These are phyloP conservation scores for Pseudogymnoascus sp. DNA, from an alignment of 2,329 filamentous ascomycete species.

Conservation along the genomic window DNA sequence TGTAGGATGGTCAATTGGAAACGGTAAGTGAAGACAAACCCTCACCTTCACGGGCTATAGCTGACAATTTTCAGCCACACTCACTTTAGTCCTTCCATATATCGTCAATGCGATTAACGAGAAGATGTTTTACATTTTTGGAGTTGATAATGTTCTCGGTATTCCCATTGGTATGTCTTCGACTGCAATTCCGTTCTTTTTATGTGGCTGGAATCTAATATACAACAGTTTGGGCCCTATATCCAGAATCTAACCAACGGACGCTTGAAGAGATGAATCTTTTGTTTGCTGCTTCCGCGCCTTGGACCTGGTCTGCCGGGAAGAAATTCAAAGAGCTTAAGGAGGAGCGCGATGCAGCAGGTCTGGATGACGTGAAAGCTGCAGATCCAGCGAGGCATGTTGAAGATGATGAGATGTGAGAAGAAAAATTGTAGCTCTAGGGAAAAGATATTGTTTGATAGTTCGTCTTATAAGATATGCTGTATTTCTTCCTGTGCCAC, in stretches of 20 bases:
- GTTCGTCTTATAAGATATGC: not conserved
- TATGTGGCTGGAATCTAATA: not conserved
- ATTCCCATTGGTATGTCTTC: slow-evolving; percentile 43
- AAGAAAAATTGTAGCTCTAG: not conserved
- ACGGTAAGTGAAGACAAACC: slow-evolving; percentile 35
- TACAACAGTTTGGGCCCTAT: slow-evolving; percentile 48
- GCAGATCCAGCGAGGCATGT: not conserved
- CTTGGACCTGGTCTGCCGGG: slow-evolving; percentile 65
- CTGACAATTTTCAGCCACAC: not conserved
- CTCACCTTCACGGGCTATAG: not conserved
- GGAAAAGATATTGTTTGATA: not conserved
- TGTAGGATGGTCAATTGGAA: slow-evolving; percentile 67
- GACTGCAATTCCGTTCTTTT: not conserved
- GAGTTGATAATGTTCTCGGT: slow-evolving; percentile 53
- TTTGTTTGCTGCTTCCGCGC: slow-evolving; percentile 56
- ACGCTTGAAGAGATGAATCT: slow-evolving; percentile 70
- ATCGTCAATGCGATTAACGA: slow-evolving; percentile 49
- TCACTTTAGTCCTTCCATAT: not conserved
- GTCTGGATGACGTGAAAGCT: not conserved
- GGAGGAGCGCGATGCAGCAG: slow-evolving; percentile 33
- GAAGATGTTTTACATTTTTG: slow-evolving; percentile 68
- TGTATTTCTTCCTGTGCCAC: not conserved
- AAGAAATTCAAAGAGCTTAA: slow-evolving; percentile 53
- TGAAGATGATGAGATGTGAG: not conserved
- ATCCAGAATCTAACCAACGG: slow-evolving; percentile 64